These are phyloP conservation scores for Microdochium bolleyi DNA, from an alignment of 2,329 filamentous ascomycete species.

Conservation along the genomic window DNA sequence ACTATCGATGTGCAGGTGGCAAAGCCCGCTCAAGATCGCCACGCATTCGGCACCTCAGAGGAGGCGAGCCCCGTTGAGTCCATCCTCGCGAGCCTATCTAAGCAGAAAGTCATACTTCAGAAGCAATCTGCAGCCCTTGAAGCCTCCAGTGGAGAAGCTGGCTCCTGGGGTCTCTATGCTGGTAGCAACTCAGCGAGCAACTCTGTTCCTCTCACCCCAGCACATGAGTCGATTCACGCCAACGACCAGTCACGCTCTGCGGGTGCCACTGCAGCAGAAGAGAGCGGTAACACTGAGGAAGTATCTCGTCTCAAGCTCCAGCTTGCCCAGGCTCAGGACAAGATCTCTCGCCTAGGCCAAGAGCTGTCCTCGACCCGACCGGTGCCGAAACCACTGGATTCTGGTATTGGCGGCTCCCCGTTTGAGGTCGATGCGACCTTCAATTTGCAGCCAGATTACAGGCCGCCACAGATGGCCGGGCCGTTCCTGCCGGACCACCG, in stretches of 20 bases:
- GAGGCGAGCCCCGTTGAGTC: conserved; percentile 58
- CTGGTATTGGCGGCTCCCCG: conserved; percentile 21
- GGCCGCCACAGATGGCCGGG: conserved; percentile 15
- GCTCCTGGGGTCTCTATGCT: conserved; percentile 25
- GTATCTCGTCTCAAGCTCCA: conserved; percentile 62
- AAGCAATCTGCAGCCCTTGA: conserved; percentile 50
- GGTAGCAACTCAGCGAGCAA: conserved; percentile 44
- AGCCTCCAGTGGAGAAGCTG: conserved; percentile 24
- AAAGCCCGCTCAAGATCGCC: conserved; percentile 36
- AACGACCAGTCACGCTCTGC: conserved; percentile 36
- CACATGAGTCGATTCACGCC: conserved; percentile 44
- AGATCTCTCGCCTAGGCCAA: conserved; percentile 64
- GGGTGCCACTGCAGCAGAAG: conserved; percentile 39
- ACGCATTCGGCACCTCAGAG: conserved; percentile 15
- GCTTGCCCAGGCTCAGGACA: conserved; percentile 61
- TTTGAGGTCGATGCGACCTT: conserved; percentile 15
- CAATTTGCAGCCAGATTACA: conserved; percentile 18
- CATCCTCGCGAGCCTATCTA: conserved; percentile 64
- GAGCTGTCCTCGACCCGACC: conserved; percentile 52
- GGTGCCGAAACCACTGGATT: conserved; percentile 27
- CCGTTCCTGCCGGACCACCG: not conserved
- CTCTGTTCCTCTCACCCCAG: conserved; percentile 56
- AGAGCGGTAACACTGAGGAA: conserved; percentile 41
- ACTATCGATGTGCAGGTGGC: conserved; percentile 28
- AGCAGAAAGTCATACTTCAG: conserved; percentile 55